Evolutionary conservation across 2,329 filamentous ascomycete genomes (phyloP), one percentile per base, ranked within the genome.

Genomic region (Beauveria australis): DNA sequence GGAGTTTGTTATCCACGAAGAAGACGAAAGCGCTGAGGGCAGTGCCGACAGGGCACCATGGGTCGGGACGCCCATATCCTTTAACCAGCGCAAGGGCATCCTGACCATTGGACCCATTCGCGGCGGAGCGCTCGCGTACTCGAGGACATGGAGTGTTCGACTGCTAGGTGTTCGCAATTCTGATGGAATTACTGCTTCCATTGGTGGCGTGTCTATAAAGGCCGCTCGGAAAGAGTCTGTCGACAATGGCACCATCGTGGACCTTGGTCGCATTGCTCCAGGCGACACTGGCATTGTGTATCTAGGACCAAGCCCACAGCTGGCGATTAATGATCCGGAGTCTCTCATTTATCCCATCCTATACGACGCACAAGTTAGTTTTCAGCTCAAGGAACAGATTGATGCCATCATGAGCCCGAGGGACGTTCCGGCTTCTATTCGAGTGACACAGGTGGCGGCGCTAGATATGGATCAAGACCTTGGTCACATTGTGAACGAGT

Each of bases 1-100:
- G 0, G 62, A 71, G 0, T 81, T 82, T 58, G 74, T 73, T 1
- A 70, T 85, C 0, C 60, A 79, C 10, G 83, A 86, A 65, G 79
- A 83, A 24, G 55, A 59, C n/a, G 55, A 59, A 19, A 53, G 41
- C 16, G 22, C 44, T 6, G 19, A 47, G 5, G 51, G 51, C 18
- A 14, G 5, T 12, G 51, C 40, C 40, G 41, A 56, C 37, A 33
- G 30, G 28, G 40, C 40, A 1, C 40, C 48, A 9, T 60, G 63
- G 61, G 43, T 62, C 26, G 37, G 28, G 5, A 62, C 58, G 6
- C 18, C 53, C 3, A 59, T 66, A 12, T 41, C 51, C 3, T 64
- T 59, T 16, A 44, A 63, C n/a, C 64, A 66, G 19, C 47, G 43
- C 19, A 24, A 48, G 3, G 64, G 64, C 8, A 55, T 41, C 1